Evolutionary conservation across 2,329 filamentous ascomycete species (phyloP).

Genomic region (Colletotrichum incanum): DNA sequence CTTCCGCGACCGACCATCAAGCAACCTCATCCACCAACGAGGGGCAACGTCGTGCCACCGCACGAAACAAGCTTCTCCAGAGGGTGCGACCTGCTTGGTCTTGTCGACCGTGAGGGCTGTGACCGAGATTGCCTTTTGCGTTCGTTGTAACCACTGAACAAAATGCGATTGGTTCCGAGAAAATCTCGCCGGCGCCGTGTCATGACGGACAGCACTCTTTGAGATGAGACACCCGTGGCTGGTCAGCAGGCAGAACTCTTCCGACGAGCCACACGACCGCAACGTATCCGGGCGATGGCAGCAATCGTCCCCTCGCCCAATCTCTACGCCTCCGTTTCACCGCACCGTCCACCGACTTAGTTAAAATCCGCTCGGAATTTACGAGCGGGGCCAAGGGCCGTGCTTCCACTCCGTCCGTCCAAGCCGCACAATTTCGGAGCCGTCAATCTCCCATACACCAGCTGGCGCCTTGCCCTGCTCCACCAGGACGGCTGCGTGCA

Average conservation of each 20-base stretch:
- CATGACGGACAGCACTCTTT: neutral
- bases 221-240: neutral
- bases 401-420: conserved; percentile 73
- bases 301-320: neutral
- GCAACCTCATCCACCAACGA: conserved; percentile 5
- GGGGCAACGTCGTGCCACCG: conserved; percentile 15
- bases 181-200: conserved; percentile 9
- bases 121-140: neutral
- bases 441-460: conserved; percentile 74
- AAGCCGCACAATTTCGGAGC: conserved; percentile 75
- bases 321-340: conserved; percentile 1
- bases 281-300: conserved; percentile 26
- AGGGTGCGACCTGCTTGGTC: neutral
- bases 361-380: neutral
- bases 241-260: neutral
- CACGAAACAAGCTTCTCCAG: conserved; percentile 12
- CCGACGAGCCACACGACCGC: neutral
- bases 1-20: neutral
- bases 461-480: conserved; percentile 71
- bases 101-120: neutral
- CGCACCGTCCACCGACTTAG: conserved; percentile 7
- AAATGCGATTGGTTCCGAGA: conserved; percentile 13
- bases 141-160: neutral
- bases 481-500: conserved; percentile 72
- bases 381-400: conserved; percentile 45